phyloP scores from a whole-genome alignment of 768 basidiomycete species.

The Mycena filopes region DNA sequence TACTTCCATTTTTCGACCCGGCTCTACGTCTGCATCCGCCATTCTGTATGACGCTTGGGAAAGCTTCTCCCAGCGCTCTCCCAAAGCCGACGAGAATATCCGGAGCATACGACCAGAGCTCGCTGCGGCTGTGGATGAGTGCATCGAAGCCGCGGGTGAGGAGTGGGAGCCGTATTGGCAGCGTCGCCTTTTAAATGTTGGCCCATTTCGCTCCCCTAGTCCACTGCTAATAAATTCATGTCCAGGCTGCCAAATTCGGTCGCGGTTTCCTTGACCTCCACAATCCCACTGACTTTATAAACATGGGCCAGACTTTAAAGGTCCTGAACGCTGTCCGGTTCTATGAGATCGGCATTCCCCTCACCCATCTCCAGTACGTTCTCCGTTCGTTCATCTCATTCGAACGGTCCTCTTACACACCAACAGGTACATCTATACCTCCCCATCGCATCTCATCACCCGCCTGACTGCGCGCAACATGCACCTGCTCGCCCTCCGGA shows the following conservation, averaged over 20 bases:
- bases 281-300: slow-evolving; percentile 91
- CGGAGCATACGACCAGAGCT: slow-evolving; percentile 89
- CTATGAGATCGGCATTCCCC: slow-evolving; percentile 92
- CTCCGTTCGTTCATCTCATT: slow-evolving; percentile 10
- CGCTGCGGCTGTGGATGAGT: slow-evolving; percentile 87
- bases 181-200: slow-evolving; percentile 82
- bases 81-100: slow-evolving; percentile 94
- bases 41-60: slow-evolving; percentile 95
- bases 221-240: not conserved
- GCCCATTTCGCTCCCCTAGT: slow-evolving; percentile 32
- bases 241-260: slow-evolving; percentile 95
- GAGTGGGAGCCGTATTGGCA: slow-evolving; percentile 96
- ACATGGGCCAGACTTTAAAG: slow-evolving; percentile 92
- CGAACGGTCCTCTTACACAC: slow-evolving; percentile 13
- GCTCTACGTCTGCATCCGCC: slow-evolving; percentile 90
- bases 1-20: slow-evolving; percentile 88
- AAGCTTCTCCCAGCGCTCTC: slow-evolving; percentile 83
- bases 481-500: slow-evolving; percentile 91
- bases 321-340: slow-evolving; percentile 93
- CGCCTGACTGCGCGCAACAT: slow-evolving; percentile 88
- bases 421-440: slow-evolving; percentile 81
- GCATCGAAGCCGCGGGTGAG: slow-evolving; percentile 91
- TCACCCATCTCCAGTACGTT: slow-evolving; percentile 90
- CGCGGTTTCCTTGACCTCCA: slow-evolving; percentile 93
- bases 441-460: slow-evolving; percentile 82